phyloP scores from a whole-genome alignment of 768 basidiomycete species.

The Podaxis mareebaensis region DNA sequence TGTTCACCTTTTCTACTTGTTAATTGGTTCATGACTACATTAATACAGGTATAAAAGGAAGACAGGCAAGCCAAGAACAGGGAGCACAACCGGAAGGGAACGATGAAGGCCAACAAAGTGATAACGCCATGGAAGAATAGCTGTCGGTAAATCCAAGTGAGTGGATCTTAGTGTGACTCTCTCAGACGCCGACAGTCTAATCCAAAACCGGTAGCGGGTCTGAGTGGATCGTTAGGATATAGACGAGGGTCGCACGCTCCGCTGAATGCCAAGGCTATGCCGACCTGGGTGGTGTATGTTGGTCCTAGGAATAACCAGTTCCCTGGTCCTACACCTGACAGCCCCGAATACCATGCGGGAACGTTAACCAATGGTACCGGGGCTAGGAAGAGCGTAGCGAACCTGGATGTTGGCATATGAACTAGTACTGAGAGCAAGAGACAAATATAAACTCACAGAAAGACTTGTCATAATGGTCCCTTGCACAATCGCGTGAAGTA shows the following conservation, averaged over 20 bases:
- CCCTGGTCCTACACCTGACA: not conserved
- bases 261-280: not conserved
- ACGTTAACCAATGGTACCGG: not conserved
- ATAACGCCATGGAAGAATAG: conserved; percentile 70
- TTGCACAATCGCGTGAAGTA: not conserved
- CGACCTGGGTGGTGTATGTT: not conserved
- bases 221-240: not conserved
- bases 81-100: conserved; percentile 24
- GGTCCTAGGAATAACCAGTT: not conserved
- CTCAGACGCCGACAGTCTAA: not conserved
- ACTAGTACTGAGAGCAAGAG: not conserved
- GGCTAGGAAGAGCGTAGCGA: not conserved
- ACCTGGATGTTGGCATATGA: not conserved
- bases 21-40: not conserved
- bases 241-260: not conserved
- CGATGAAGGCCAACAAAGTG: conserved; percentile 34
- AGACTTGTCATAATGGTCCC: not conserved
- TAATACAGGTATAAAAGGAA: conserved; percentile 54
- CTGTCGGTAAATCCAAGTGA: conserved; percentile 14
- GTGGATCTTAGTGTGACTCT: not conserved
- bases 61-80: conserved; percentile 31
- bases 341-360: not conserved
- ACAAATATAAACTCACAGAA: not conserved
- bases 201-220: not conserved
- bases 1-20: conserved; percentile 11